Evolutionary conservation across 768 basidiomycete species (phyloP), one percentile per base, ranked within the genome.

Genomic region (Chalciporus chontae): DNA sequence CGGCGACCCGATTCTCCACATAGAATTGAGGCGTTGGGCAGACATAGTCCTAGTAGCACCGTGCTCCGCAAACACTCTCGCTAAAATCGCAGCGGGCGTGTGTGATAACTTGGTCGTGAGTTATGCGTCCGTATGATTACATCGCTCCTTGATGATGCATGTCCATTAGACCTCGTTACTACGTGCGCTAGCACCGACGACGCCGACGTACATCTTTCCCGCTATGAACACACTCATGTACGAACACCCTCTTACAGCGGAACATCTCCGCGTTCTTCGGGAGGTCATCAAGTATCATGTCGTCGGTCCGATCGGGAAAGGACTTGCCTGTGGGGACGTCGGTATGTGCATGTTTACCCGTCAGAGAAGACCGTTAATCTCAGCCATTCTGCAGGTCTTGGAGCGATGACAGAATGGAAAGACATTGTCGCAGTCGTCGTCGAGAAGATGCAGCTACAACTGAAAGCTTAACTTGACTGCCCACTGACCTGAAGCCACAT

Each of bases 191-290:
- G 75, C 88, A 3, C 90, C 94, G 0, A 76, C 79, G 6, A 96
- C 91, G 0, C 88, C 89, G 7, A 93, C 91, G 7, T 92, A 87
- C 61, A 69, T 97, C 32, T 98, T 94, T 63, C 95, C 95, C 2
- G 96, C 95, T 0, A 99, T 98, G 95, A 99, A 99, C 67, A 98
- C 96, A 3, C 74, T 91, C 56, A 99, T 99, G 95, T 98, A 90
- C 63, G 83, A 89, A 51, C 94, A 98, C 64, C 93, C 93, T 17
- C 76, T 98, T 39, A 97, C 94, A 0, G 78, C 81, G 1, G 80
- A 87, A 54, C 96, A 99, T 62, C 69, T 98, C 38, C 77, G 81
- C 19, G 62, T 87, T 34, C 77, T 95, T 5, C 75, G 74, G 23
- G 87, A 94, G 1, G 77, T 88, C 36, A 77, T 97, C 9, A 76